phyloP scores from a whole-genome alignment of 345 rosid genomes.

The Reutealis trisperma region DNA sequence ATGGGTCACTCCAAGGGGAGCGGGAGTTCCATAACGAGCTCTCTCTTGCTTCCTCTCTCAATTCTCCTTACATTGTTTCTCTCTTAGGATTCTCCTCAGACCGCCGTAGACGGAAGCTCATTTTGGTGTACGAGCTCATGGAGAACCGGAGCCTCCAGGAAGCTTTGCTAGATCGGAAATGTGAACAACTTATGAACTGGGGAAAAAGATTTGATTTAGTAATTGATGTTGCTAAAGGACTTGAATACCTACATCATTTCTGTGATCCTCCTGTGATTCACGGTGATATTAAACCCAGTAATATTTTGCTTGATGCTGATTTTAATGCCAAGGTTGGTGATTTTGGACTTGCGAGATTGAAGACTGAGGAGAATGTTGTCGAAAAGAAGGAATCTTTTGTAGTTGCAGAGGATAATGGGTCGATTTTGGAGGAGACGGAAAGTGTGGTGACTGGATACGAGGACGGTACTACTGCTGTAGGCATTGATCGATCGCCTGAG shows the following conservation, averaged over 20 bases:
- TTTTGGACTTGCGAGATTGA: conserved; percentile 74
- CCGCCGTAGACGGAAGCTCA: conserved; percentile 48
- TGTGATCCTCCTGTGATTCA: conserved; percentile 63
- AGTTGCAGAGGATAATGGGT: conserved; percentile 56
- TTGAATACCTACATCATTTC: conserved; percentile 27
- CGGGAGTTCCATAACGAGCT: conserved; percentile 80
- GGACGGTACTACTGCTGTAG: conserved; percentile 31
- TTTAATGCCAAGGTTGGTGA: conserved; percentile 74
- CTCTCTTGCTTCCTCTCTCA: conserved; percentile 15
- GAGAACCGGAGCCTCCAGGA: conserved; percentile 73
- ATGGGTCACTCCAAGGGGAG: conserved; percentile 67
- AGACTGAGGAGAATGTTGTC: conserved; percentile 46
- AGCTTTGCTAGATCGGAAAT: conserved; percentile 65
- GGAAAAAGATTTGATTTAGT: conserved; percentile 37
- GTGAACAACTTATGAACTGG: conserved; percentile 72
- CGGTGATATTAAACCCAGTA: conserved; percentile 75
- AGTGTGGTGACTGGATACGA: conserved; percentile 62
- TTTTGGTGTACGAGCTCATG: conserved; percentile 73
- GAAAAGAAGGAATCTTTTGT: conserved; percentile 26
- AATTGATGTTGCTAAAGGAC: conserved; percentile 18
- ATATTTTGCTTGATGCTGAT: conserved; percentile 50
- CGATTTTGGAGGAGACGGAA: conserved; percentile 65
- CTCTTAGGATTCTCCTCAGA: conserved; percentile 69
- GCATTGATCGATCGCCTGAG: conserved; percentile 51
- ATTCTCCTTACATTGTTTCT: conserved; percentile 41